Evolutionary conservation across 805 yeast species (phyloP).

Genomic region (Candida maesae): DNA sequence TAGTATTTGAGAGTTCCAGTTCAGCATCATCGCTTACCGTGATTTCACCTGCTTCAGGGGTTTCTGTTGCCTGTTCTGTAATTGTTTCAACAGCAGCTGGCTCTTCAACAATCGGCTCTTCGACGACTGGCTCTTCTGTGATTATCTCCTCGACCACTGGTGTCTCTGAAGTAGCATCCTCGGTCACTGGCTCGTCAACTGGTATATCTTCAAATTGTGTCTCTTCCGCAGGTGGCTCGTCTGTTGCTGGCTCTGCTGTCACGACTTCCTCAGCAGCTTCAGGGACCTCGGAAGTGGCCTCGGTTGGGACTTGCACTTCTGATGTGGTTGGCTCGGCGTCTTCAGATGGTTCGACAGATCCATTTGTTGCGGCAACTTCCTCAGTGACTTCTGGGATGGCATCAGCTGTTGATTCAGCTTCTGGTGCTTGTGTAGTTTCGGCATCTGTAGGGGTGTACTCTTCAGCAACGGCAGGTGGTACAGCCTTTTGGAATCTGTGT

Average conservation of each 20-base stretch:
- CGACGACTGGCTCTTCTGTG: slow-evolving; percentile 19
- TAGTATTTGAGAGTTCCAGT: neutral
- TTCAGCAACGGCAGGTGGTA: neutral
- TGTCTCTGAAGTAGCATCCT: neutral
- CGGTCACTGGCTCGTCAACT: slow-evolving; percentile 1
- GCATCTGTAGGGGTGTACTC: neutral
- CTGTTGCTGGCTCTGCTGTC: slow-evolving; percentile 1
- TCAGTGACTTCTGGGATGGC: neutral
- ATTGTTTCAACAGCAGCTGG: neutral
- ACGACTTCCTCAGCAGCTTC: neutral
- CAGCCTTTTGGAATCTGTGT: slow-evolving; percentile 37
- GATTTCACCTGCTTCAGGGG: neutral
- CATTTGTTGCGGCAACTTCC: neutral
- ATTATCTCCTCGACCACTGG: slow-evolving; percentile 9
- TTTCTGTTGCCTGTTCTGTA: slow-evolving; percentile 3
- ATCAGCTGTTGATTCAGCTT: neutral
- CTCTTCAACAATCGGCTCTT: slow-evolving; percentile 4
- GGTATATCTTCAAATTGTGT: neutral
- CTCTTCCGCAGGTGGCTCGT: slow-evolving; percentile 3
- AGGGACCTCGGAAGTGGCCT: neutral
- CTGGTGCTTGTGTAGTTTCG: slow-evolving; percentile 1
- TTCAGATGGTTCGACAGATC: too few relatives aligned
- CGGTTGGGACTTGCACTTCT: too few relatives aligned
- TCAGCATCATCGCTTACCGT: too few relatives aligned
- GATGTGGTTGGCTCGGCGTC: neutral